Base-by-base conservation (phyloP, 2,329 filamentous ascomycete species). In the Alternaria brassicae region DNA sequence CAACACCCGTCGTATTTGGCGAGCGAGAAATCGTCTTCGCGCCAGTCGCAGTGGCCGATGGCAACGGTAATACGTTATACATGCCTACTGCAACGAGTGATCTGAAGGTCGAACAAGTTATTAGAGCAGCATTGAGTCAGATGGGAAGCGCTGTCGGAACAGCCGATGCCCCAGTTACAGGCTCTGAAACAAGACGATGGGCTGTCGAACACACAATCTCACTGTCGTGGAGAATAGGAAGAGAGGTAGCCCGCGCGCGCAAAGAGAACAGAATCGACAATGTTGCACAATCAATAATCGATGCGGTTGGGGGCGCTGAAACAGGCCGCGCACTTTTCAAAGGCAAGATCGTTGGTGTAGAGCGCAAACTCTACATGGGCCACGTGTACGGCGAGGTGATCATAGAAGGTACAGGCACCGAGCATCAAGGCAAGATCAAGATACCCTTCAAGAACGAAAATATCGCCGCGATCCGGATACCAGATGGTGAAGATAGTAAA, bases 401-500 rank as follows among this genome's bases (percentile, higher is more conserved):
- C 10, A 71, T 80, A 32, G 77, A 79, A 41, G 74, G 75, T 3
- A 67, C 66, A 1, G 65, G 69, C 36, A 51, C 61, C 3, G 56
- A 61, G 23, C 72, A 69, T 39, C 30, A 66, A 6, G 86, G 86
- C 0, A 77, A 72, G 28, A 76, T 90, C 70, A 88, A 85, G 70
- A 88, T 91, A 48, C 88, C 88, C 0, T 91, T 91, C 80, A 90
- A 90, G 77, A 91, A 91, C 73, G 88, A 91, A 70, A 91, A 91
- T 67, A 88, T 91, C 42, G 85, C 84, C n/a, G 88, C 85, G 59
- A 75, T 66, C 59, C 75, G 55, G 52, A 67, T 65, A 69, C 77
- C 65, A 12, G 69, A 73, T 6, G 63, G 56, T 3, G 49, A 60
- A 15, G 67, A 69, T 2, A 69, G 62, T 49, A 62, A 67, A 41